Conservation (phyloP, 2,329 filamentous ascomycete species). For the Dryadomyces quercivorus region DNA sequence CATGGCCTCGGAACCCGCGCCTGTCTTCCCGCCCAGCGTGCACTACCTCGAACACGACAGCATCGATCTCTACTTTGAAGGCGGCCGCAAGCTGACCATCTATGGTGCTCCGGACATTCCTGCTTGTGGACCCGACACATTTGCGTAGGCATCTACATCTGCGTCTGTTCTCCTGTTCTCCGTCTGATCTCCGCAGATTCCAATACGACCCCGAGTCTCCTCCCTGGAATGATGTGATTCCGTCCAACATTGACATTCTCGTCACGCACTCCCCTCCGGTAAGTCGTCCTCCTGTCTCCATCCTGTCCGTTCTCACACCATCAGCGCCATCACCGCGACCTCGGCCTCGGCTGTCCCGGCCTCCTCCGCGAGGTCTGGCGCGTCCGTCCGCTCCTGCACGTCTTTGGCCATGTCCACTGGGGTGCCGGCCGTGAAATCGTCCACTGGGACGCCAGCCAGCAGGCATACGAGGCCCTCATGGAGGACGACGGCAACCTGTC, state of each 20-base stretch:
- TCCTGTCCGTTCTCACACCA: neutral
- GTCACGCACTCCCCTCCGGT: constrained; percentile 71
- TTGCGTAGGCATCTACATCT: constrained; percentile 37
- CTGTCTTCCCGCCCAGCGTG: constrained; percentile 52
- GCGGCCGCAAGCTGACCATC: constrained; percentile 48
- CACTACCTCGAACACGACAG: constrained; percentile 64
- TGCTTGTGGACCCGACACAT: constrained; percentile 54
- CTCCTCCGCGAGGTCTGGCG: constrained; percentile 63
- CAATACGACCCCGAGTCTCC: constrained; percentile 56
- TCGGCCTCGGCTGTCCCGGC: constrained; percentile 56
- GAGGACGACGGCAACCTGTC: constrained; percentile 11
- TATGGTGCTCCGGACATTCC: constrained; percentile 79
- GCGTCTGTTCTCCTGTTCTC: neutral
- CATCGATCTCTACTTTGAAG: constrained; percentile 48
- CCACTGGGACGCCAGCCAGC: constrained; percentile 65
- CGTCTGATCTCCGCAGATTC: constrained; percentile 35
- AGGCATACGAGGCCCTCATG: constrained; percentile 55
- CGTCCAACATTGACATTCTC: constrained; percentile 61
- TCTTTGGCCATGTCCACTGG: constrained; percentile 79
- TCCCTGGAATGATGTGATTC: constrained; percentile 62
- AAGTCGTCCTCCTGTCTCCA: constrained; percentile 5
- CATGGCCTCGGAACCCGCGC: constrained; percentile 22
- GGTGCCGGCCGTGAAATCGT: constrained; percentile 57
- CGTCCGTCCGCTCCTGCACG: constrained; percentile 60
- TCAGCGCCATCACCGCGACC: constrained; percentile 55